phyloP scores from a whole-genome alignment of 805 yeast genomes.

The Metschnikowia peoriensis region DNA sequence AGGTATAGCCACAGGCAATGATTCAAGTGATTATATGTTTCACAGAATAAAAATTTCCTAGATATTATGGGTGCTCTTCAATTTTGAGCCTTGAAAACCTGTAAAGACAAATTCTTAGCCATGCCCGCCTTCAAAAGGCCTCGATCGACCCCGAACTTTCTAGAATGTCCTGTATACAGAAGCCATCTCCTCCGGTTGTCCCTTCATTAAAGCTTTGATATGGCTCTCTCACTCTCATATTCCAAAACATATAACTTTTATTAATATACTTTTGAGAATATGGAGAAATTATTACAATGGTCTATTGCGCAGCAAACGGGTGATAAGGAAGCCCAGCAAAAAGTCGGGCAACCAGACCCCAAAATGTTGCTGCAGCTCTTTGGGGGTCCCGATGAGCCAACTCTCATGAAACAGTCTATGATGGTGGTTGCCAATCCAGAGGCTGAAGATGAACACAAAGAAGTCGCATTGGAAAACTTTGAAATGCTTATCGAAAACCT shows the following conservation, averaged over 20 bases:
- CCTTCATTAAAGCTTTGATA: not conserved
- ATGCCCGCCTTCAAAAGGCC: not conserved
- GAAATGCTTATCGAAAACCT: constrained; percentile 91
- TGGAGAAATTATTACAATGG: constrained; percentile 95
- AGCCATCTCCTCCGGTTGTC: constrained; percentile 2
- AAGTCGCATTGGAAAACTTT: constrained; percentile 82
- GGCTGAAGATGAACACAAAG: constrained; percentile 59
- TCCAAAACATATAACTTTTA: not conserved
- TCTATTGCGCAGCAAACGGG: constrained; percentile 76
- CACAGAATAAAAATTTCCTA: not conserved
- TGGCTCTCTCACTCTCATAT: not conserved
- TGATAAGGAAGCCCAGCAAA: constrained; percentile 63
- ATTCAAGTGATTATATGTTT: not conserved
- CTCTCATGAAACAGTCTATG: constrained; percentile 80
- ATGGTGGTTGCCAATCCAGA: constrained; percentile 56
- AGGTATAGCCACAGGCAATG: not conserved
- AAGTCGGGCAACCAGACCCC: constrained; percentile 75
- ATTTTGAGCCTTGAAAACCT: not conserved
- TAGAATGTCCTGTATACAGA: constrained; percentile 15
- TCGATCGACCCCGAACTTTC: constrained; percentile 14
- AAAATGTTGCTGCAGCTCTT: constrained; percentile 74
- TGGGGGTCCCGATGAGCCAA: constrained; percentile 80
- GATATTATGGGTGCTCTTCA: too few relatives aligned
- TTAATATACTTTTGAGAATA: constrained; percentile 22
- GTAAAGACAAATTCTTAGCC: not conserved